A percentile compares a stretch with the other conserved stretches of the same genome.
Evolutionary conservation across 805 yeast genomes (phyloP).

Genomic region (Komagataella kurtzmanii): DNA sequence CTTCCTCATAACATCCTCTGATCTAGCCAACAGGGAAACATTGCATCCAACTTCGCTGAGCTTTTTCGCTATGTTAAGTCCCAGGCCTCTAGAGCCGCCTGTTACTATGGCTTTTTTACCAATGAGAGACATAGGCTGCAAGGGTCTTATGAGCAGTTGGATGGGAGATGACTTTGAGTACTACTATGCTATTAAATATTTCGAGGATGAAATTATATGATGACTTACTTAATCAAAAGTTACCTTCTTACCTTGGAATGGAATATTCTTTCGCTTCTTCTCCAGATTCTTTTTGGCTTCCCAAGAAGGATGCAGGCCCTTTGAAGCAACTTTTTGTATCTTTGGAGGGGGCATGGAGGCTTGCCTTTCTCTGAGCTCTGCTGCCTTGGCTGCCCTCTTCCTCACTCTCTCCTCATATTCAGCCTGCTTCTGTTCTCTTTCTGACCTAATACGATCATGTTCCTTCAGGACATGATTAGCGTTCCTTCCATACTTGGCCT

Average conservation of each 20-base stretch:
- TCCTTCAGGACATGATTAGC: conserved; percentile 80
- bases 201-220: background rate
- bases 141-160: no score
- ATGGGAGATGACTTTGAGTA: no score
- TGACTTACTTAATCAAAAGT: conserved; percentile 37
- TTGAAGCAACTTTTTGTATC: conserved; percentile 4
- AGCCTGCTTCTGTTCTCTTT: conserved; percentile 41
- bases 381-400: conserved; percentile 46
- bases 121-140: background rate
- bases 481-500: conserved; percentile 63
- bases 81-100: conserved; percentile 64
- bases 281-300: conserved; percentile 72
- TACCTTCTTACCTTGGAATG: conserved; percentile 78
- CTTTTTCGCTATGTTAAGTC: conserved; percentile 36
- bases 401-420: conserved; percentile 66
- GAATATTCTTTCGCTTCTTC: conserved; percentile 46
- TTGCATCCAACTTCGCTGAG: conserved; percentile 39
- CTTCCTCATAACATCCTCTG: conserved; percentile 20
- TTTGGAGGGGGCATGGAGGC: conserved; percentile 5
- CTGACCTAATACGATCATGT: conserved; percentile 35
- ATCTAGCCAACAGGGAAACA: conserved; percentile 37
- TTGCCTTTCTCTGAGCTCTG: conserved; percentile 5
- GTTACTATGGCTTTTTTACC: conserved; percentile 34
- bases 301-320: conserved; percentile 92
- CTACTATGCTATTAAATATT: background rate